A percentile compares a stretch with the other conserved stretches of the same genome.
Evolutionary conservation across 768 basidiomycete genomes (phyloP).

Genomic region (Phylloporus sp.): DNA sequence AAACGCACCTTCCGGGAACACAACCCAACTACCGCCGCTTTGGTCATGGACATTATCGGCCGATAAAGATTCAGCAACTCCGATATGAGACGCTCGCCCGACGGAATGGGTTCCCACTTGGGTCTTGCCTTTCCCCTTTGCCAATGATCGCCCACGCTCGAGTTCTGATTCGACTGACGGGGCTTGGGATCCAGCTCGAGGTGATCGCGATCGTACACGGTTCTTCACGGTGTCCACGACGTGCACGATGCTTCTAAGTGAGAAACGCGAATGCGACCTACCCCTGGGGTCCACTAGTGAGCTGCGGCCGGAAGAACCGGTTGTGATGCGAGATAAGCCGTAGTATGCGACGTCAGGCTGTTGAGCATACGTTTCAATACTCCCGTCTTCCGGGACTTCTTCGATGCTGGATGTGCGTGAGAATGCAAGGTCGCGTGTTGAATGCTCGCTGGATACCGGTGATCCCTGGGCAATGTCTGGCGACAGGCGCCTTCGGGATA

Average conservation of each 20-base stretch:
- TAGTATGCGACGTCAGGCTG: conserved; percentile 8
- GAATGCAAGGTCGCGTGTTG: conserved; percentile 3
- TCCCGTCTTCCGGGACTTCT: conserved; percentile 36
- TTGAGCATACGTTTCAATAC: conserved; percentile 5
- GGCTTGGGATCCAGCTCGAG: conserved; percentile 16
- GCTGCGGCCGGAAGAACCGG: conserved; percentile 14
- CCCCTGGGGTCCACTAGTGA: conserved; percentile 29
- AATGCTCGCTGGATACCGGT: conserved; percentile 8
- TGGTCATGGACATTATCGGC: conserved; percentile 22
- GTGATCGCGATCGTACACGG: conserved; percentile 47
- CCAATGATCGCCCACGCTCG: conserved; percentile 29
- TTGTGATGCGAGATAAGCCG: conserved; percentile 13
- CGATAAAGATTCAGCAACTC: conserved; percentile 30
- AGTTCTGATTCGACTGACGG: conserved; percentile 3
- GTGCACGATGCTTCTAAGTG: conserved; percentile 49
- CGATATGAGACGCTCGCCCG: conserved; percentile 19
- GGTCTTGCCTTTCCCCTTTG: conserved; percentile 30
- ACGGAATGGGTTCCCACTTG: background rate
- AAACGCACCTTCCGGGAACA: conserved; percentile 77
- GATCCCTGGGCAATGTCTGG: conserved; percentile 6
- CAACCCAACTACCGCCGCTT: conserved; percentile 65
- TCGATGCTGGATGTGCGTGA: conserved; percentile 44
- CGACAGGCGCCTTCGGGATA: background rate
- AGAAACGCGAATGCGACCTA: conserved; percentile 45
- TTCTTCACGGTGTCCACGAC: conserved; percentile 43